Evolutionary conservation across 176 grass and related monocot genomes (phyloP).

Genomic region (Cenchrus fungigraminus): DNA sequence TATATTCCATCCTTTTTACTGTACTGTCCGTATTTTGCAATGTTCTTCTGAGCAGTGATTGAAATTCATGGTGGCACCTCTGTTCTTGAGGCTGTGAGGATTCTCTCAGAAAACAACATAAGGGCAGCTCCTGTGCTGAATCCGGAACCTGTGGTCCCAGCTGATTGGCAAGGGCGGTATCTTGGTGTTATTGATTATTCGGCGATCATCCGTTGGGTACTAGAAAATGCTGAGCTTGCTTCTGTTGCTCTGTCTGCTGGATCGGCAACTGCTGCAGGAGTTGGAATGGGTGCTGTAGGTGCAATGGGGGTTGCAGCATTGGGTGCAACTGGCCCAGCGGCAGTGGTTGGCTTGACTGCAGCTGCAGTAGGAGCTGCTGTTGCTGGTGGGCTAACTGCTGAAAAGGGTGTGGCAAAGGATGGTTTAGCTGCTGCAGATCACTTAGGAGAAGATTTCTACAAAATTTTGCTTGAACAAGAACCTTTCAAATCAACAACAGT

Average conservation of each 20-base stretch:
- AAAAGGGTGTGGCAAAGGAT: constrained; percentile 68
- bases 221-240: constrained; percentile 80
- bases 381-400: constrained; percentile 57
- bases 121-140: constrained; percentile 80
- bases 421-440: constrained; percentile 52
- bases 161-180: constrained; percentile 73
- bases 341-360: constrained; percentile 61
- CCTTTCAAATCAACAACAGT: constrained; percentile 82
- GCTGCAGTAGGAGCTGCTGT: constrained; percentile 64
- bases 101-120: constrained; percentile 81
- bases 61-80: constrained; percentile 78
- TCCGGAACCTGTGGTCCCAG: constrained; percentile 44
- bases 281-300: constrained; percentile 59
- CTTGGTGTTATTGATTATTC: constrained; percentile 84
- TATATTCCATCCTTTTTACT: background rate
- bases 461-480: constrained; percentile 74
- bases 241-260: constrained; percentile 56
- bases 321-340: constrained; percentile 54
- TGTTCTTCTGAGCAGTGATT: constrained; percentile 60
- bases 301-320: constrained; percentile 49
- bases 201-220: constrained; percentile 76
- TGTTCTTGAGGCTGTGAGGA: constrained; percentile 71
- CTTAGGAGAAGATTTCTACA: constrained; percentile 74
- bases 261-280: constrained; percentile 57
- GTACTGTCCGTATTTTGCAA: constrained; percentile 11